Evolutionary conservation across 2,329 filamentous ascomycete species (phyloP), one percentile per base, ranked within the genome.

Genomic region (Teratosphaeria viscida): DNA sequence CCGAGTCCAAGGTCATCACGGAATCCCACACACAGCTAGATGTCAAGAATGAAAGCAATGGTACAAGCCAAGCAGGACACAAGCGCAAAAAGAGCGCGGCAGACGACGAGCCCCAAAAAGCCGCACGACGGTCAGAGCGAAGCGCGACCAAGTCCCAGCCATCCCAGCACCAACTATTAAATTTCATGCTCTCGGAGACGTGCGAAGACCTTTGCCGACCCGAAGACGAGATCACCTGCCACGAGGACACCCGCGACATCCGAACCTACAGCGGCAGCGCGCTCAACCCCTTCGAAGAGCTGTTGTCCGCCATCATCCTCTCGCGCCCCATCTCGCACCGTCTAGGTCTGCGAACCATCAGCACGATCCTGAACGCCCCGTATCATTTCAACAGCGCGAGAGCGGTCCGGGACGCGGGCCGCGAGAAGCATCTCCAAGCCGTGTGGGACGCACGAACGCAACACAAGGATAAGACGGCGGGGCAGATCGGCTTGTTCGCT

Each of bases 401-500:
- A 19, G 66, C 70, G 3, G 70, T 77, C 26, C 63, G 68, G 26
- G 67, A 72, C 16, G 74, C 73, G 1, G 75, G 74, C 0, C 63
- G 67, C 1, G 71, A 78, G 57, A 74, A 71, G 54, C 64, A 71
- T 3, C 68, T 68, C 35, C 63, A 77, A 66, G 74, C 76, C 2
- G 63, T 79, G 43, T 70, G 71, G 61, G 73, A 75, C 58, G 76
- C 77, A 37, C 63, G 69, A 34, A 78, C 75, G 6, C 76, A 78
- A 66, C 76, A 79, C 61, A 75, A 76, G 59, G 75, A 74, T 61
- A 78, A 78, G 68, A 78, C 75, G 1, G 76, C 76, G 0, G 68
- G 71, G 8, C 73, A 78, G 59, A 68, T 78, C 5, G 70, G 68
- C 4, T 34, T 65, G 8, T 58, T 74, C 5, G 72, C 72, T 1